Percentiles rank a stretch among this genome's conserved stretches.
phyloP scores from a whole-genome alignment of 2,329 filamentous ascomycete genomes.

The Rosellinia necatrix region DNA sequence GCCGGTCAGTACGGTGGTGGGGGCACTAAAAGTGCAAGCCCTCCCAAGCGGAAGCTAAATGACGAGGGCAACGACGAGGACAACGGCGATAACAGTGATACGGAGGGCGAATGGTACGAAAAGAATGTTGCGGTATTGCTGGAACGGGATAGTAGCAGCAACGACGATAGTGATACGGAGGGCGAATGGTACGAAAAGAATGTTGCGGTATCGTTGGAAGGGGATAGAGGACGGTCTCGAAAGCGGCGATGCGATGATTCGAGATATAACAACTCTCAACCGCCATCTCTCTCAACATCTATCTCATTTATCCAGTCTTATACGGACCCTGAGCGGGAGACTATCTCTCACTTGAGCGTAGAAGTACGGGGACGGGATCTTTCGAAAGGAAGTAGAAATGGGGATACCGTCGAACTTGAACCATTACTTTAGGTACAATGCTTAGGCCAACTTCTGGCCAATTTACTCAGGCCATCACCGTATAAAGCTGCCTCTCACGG shows the following conservation, averaged over 20 bases:
- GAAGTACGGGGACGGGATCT: neutral
- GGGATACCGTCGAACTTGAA: neutral
- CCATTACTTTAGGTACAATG: neutral
- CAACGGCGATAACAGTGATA: neutral
- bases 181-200: constrained; percentile 2
- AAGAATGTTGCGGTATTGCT: constrained; percentile 1
- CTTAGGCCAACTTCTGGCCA: neutral
- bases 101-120: neutral
- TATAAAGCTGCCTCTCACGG: neutral
- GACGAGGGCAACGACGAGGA: neutral
- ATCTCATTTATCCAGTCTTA: neutral
- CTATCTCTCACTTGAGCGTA: neutral
- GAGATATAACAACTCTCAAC: neutral
- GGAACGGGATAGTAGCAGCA: neutral
- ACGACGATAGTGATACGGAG: neutral
- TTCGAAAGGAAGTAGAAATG: neutral
- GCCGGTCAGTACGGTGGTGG: neutral
- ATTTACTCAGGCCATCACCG: neutral
- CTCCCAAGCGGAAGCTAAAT: constrained; percentile 1
- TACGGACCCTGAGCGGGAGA: neutral
- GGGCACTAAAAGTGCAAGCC: constrained; percentile 2
- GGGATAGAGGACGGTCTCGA: neutral
- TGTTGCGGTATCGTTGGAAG: constrained; percentile 1
- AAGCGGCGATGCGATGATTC: constrained; percentile 1
- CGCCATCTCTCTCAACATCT: neutral